phyloP scores from a whole-genome alignment of 805 yeast species.

The Candida odintsovae region DNA sequence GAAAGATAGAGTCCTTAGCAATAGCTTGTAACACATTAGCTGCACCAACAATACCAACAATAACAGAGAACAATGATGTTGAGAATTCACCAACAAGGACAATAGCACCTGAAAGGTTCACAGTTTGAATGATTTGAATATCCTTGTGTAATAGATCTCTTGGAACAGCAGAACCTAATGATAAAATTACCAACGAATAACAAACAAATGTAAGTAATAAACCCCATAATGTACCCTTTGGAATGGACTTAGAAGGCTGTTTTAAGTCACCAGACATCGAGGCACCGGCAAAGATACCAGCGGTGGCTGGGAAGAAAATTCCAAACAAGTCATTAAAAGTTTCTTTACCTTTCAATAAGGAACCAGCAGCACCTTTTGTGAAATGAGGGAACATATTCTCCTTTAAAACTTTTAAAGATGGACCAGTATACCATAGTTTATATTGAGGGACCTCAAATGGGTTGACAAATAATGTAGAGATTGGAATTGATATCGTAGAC shows the following conservation, averaged over 20 bases:
- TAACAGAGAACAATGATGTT: conserved; percentile 85
- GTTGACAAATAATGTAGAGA: conserved; percentile 59
- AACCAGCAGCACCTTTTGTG: conserved; percentile 91
- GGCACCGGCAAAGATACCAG: conserved; percentile 98
- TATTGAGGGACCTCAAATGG: conserved; percentile 56
- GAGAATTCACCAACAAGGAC: conserved; percentile 87
- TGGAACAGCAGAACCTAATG: conserved; percentile 78
- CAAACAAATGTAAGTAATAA: conserved; percentile 68
- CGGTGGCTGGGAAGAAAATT: conserved; percentile 95
- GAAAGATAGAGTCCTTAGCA: conserved; percentile 82
- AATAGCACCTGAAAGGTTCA: conserved; percentile 60
- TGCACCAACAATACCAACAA: conserved; percentile 95
- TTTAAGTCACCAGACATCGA: conserved; percentile 94
- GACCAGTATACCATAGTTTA: conserved; percentile 59
- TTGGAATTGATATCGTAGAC: conserved; percentile 77
- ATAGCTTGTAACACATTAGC: conserved; percentile 89
- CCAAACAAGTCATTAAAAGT: conserved; percentile 86
- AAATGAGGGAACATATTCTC: conserved; percentile 73
- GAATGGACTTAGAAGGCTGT: conserved; percentile 84
- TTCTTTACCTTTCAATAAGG: conserved; percentile 55
- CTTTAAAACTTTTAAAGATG: conserved; percentile 58
- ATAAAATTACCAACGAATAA: conserved; percentile 73
- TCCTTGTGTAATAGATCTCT: conserved; percentile 71
- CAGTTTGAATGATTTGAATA: conserved; percentile 79
- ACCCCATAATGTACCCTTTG: conserved; percentile 90